Conservation (phyloP, 1,284 basidiomycete species). For the Marasmius sp. region DNA sequence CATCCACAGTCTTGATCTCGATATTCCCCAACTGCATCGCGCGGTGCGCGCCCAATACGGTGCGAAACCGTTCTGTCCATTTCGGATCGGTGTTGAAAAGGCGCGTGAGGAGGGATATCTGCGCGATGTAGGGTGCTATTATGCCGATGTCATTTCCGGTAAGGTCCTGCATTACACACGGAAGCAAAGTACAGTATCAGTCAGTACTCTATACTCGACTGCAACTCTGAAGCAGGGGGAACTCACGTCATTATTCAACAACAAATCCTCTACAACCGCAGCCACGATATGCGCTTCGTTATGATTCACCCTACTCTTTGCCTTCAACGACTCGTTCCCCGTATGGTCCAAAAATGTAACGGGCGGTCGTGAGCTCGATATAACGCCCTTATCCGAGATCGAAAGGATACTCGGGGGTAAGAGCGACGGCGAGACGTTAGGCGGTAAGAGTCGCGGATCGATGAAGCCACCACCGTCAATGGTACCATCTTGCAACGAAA, state of each 20-base stretch:
- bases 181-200: slow-evolving; percentile 11
- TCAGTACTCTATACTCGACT: not conserved
- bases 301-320: slow-evolving; percentile 72
- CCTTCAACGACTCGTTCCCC: slow-evolving; percentile 62
- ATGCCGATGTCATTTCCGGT: slow-evolving; percentile 78
- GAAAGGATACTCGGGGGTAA: slow-evolving; percentile 11
- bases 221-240: not conserved
- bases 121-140: slow-evolving; percentile 85
- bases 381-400: slow-evolving; percentile 13
- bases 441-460: slow-evolving; percentile 53
- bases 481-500: slow-evolving; percentile 71
- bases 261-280: slow-evolving; percentile 75
- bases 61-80: slow-evolving; percentile 51
- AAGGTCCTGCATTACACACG: slow-evolving; percentile 49
- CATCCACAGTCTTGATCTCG: slow-evolving; percentile 89
- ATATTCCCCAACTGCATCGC: slow-evolving; percentile 64
- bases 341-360: slow-evolving; percentile 80
- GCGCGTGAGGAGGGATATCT: slow-evolving; percentile 71
- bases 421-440: slow-evolving; percentile 45
- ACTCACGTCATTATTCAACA: slow-evolving; percentile 71
- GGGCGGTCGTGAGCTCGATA: slow-evolving; percentile 40
- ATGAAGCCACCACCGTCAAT: slow-evolving; percentile 57
- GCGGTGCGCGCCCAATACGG: slow-evolving; percentile 61
- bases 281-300: slow-evolving; percentile 79
- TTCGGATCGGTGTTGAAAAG: slow-evolving; percentile 56